Evolutionary conservation across 1,139 yeast species (phyloP).

Genomic region (Pichia sp.): DNA sequence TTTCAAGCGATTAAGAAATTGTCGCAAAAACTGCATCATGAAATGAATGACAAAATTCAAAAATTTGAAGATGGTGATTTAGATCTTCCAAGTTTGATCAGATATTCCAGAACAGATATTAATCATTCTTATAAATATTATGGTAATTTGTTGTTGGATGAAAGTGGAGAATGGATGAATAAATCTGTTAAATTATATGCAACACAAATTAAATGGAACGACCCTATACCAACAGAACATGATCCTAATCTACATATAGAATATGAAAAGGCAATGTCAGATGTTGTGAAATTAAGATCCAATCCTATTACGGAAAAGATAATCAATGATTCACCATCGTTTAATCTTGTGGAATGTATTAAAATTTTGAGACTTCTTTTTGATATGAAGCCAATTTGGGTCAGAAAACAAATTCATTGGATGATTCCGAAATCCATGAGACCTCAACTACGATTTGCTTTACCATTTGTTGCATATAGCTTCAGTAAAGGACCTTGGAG

Average conservation of each 20-base stretch:
- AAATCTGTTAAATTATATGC: slow-evolving; percentile 39
- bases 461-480: slow-evolving; percentile 77
- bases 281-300: slow-evolving; percentile 22
- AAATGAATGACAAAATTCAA: slow-evolving; percentile 22
- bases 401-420: slow-evolving; percentile 64
- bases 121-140: slow-evolving; percentile 67
- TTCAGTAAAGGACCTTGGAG: slow-evolving; percentile 94
- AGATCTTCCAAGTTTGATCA: slow-evolving; percentile 81
- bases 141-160: slow-evolving; percentile 31
- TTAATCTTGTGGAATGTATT: slow-evolving; percentile 38
- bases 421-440: slow-evolving; percentile 45
- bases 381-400: slow-evolving; percentile 74
- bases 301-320: slow-evolving; percentile 13
- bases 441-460: slow-evolving; percentile 56
- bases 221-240: slow-evolving; percentile 38
- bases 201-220: slow-evolving; percentile 36
- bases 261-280: slow-evolving; percentile 26
- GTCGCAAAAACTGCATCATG: slow-evolving; percentile 35
- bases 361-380: slow-evolving; percentile 47
- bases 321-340: slow-evolving; percentile 19
- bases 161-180: slow-evolving; percentile 47
- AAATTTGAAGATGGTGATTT: slow-evolving; percentile 35
- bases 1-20: slow-evolving; percentile 34
- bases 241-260: slow-evolving; percentile 33
- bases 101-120: slow-evolving; percentile 64